Percentiles rank a stretch among this genome's conserved stretches.
Evolutionary conservation across 192 early-diverging fungal species (phyloP).

Genomic region (Spizellomyces punctatus): DNA sequence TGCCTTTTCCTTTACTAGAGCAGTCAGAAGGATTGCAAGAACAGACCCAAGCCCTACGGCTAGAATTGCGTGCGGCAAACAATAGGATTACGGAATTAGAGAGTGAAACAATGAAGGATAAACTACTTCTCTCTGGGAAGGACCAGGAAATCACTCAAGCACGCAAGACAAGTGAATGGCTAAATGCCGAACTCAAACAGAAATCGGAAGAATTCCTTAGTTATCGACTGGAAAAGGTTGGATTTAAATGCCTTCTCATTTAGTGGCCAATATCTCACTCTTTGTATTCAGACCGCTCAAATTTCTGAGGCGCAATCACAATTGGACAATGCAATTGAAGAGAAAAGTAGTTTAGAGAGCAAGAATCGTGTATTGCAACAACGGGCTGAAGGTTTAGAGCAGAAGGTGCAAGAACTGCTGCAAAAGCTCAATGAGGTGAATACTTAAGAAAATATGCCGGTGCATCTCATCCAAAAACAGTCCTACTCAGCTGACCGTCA

Average conservation of each 20-base stretch:
- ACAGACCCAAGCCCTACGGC: constrained; percentile 12
- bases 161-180: constrained; percentile 63
- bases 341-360: constrained; percentile 54
- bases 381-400: constrained; percentile 48
- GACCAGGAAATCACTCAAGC: constrained; percentile 66
- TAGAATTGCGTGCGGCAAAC: constrained; percentile 25
- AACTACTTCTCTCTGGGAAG: constrained; percentile 4
- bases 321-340: constrained; percentile 50
- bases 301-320: constrained; percentile 52
- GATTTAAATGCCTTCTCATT: constrained; percentile 50
- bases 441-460: neutral
- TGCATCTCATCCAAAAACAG: neutral
- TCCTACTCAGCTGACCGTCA: no score
- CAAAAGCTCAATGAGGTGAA: constrained; percentile 41
- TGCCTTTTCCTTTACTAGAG: neutral
- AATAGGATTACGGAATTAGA: constrained; percentile 30
- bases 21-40: constrained; percentile 19
- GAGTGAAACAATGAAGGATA: constrained; percentile 24
- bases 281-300: constrained; percentile 36
- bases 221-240: constrained; percentile 55
- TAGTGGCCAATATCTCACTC: constrained; percentile 38
- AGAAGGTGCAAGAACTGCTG: constrained; percentile 35
- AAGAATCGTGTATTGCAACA: constrained; percentile 26
- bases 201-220: constrained; percentile 52
- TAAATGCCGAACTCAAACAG: constrained; percentile 67